phyloP scores from a whole-genome alignment of 225 moss, liverwort and hornwort species.

The Lunularia cruciata region DNA sequence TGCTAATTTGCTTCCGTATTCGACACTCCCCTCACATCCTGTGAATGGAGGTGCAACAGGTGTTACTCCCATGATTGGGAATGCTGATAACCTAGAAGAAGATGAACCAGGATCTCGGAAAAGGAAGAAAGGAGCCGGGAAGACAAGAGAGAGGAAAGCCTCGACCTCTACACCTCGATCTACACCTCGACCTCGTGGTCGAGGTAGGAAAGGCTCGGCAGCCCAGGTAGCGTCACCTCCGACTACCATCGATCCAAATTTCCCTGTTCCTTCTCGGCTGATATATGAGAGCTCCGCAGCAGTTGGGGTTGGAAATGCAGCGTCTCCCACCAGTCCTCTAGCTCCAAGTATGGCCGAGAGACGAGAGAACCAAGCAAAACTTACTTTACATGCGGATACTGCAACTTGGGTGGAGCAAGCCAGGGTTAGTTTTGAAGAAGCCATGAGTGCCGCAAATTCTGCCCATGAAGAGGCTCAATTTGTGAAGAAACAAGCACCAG shows the following conservation, averaged over 20 bases:
- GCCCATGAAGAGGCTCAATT: conserved; percentile 33
- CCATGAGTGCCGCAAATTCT: conserved; percentile 32
- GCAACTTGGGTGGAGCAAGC: conserved; percentile 51
- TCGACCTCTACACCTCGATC: conserved; percentile 4
- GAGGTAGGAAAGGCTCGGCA: conserved; percentile 24
- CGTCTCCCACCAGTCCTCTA: conserved; percentile 15
- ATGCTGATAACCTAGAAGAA: conserved; percentile 23
- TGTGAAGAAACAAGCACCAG: conserved; percentile 21
- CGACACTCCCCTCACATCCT: conserved; percentile 24
- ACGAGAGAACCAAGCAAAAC: conserved; percentile 11
- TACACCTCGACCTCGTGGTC: conserved; percentile 32
- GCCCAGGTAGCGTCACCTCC: conserved; percentile 3
- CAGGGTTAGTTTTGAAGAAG: conserved; percentile 46
- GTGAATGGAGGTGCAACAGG: conserved; percentile 29
- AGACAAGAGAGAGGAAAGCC: conserved; percentile 29
- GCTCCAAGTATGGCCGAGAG: conserved; percentile 12
- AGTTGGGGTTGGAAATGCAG: conserved; percentile 15
- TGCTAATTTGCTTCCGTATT: conserved; percentile 3
- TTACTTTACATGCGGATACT: conserved; percentile 40
- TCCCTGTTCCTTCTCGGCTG: conserved; percentile 26
- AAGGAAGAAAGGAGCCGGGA: conserved; percentile 37
- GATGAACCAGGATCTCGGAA: conserved; percentile 32
- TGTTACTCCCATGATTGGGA: conserved; percentile 3
- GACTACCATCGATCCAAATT: conserved; percentile 8
- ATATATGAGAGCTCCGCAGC: conserved; percentile 33